Evolutionary conservation across 306 rosid genomes (phyloP), one percentile per base, ranked within the genome.

Genomic region (Corylus avellana): DNA sequence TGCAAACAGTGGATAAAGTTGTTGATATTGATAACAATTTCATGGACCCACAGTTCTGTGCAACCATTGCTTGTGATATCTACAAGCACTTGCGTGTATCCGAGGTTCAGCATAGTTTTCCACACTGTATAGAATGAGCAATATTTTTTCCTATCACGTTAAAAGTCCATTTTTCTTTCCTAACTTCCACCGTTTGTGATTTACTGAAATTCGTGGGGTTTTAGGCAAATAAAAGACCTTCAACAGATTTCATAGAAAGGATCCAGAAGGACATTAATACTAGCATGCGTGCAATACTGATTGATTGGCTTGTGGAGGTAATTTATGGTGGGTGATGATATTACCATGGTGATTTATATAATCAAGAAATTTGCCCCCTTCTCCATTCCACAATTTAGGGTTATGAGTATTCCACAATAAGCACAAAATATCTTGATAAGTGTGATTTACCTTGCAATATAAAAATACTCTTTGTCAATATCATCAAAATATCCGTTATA

Each of bases 221-320:
- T 72, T 48, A 92, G 98, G 89, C 79, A 42, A 92, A 89, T 93
- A 95, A 90, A 86, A 90, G 99, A 77, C 99, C 99, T 73, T 83
- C 96, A 4, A 77, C 84, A 9, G 91, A 92, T 74, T 95, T 86
- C 88, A 93, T 95, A 91, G 99, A 91, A 80, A 93, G 14, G 78
- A 17, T 88, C 82, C 98, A 95, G 83, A 95, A 93, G 85, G 98
- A 95, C 63, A 82, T 91, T 57, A 95, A 84, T 84, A 62, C 91
- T 37, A 91, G 90, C 84, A 95, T 95, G 99, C 93, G 98, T 39
- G 88, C 94, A 42, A 91, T 95, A 79, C 82, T 95, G 64, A 81
- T 95, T 72, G 98, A 93, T 54, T 95, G 99, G 99, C 99, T 95
- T 67, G 99, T 95, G 35, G 99, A 95, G 98, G 84, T 79, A 79